phyloP scores from a whole-genome alignment of 805 yeast species.

The Candida montana region DNA sequence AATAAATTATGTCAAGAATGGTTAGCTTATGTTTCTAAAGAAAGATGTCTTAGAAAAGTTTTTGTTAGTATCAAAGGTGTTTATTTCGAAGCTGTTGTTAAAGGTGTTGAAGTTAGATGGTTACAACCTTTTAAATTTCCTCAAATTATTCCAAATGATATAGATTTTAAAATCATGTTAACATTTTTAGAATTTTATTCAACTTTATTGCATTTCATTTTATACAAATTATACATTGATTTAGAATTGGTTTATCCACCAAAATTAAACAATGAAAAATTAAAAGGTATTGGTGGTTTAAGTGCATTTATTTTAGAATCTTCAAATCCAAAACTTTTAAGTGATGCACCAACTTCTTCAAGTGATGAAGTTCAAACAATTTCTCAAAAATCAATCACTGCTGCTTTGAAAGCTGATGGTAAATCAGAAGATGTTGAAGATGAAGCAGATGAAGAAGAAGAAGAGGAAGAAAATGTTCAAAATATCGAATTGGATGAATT shows the following conservation, averaged over 20 bases:
- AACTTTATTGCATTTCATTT: constrained; percentile 81
- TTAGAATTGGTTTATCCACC: constrained; percentile 90
- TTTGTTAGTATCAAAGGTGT: constrained; percentile 97
- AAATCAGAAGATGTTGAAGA: constrained; percentile 31
- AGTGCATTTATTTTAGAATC: constrained; percentile 73
- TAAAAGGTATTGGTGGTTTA: constrained; percentile 87
- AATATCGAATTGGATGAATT: constrained; percentile 64
- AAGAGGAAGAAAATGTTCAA: constrained; percentile 35
- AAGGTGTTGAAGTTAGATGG: constrained; percentile 94
- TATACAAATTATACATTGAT: constrained; percentile 82
- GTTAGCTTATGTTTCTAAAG: constrained; percentile 89
- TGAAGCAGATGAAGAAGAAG: constrained; percentile 29
- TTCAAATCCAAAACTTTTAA: constrained; percentile 24
- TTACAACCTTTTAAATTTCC: constrained; percentile 96
- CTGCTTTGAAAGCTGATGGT: constrained; percentile 39
- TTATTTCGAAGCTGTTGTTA: constrained; percentile 83
- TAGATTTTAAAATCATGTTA: constrained; percentile 94
- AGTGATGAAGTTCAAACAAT: constrained; percentile 28
- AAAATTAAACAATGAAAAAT: constrained; percentile 55
- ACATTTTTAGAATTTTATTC: constrained; percentile 95
- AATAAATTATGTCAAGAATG: constrained; percentile 85
- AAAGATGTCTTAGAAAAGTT: constrained; percentile 75
- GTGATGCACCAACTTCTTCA: constrained; percentile 22
- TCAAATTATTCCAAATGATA: constrained; percentile 87
- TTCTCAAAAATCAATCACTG: constrained; percentile 44